Base-by-base conservation (phyloP, 1,139 yeast genomes). In the Scheffersomyces illinoinensis region DNA sequence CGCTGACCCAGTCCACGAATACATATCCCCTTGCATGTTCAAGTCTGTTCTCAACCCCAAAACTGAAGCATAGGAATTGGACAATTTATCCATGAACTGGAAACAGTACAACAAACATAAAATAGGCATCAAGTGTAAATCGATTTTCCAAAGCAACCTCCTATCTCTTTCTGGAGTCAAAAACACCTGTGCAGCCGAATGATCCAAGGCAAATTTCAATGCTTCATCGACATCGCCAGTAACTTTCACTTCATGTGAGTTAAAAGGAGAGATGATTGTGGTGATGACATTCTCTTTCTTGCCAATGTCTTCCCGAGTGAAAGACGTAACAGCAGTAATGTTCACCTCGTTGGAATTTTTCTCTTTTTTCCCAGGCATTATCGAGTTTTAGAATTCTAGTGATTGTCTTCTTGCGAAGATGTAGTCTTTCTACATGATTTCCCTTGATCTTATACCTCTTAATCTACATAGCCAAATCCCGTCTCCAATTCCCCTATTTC, bases 51-150 rank as follows among this genome's bases (percentile, higher is more conserved):
- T 71, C 50, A 88, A 76, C 1, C 90, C 91, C 76, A 87, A 77
- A 57, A 88, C 80, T 0, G 91, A 81, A 5, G 91, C 90, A 59
- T 81, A 83, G 19, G 87, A 76, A 49, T 81, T 85, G 7, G 90
- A 75, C 19, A 80, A 72, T 67, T 89, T 89, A 70, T 88, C 93
- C 87, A 88, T 85, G 60, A 83, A 86, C 70, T 88, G 92, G 53
- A 82, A 74, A 19, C 86, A 80, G 68, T 86, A 86, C 20, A 87
- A 70, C 18, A 83, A 60, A 66, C 87, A 81, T 78, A 88, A 76
- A 49, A 87, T 60, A 0, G 91, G 89, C 63, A 86, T 72, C 61
- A 88, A 68, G 62, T 71, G 81, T 18, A 80, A 53, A 68, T 88
- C 91, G 50, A 85, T 84, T 66, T 87, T 88, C 57, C 84, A 64